Base-by-base conservation (phyloP, 2,329 filamentous ascomycete species). In the Emergomyces africanus region DNA sequence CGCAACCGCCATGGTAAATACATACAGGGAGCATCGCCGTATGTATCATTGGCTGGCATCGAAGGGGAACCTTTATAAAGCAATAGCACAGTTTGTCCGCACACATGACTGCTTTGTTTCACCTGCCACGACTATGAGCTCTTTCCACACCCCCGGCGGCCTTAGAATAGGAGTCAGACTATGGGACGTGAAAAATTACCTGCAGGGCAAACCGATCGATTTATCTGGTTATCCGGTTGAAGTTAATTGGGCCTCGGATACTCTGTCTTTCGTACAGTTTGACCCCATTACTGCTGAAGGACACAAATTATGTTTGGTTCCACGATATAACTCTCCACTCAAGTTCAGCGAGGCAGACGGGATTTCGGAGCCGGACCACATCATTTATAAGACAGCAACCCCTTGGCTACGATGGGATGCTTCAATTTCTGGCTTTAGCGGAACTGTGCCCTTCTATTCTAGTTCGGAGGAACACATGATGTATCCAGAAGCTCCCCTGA, bases 361-460 rank as follows among this genome's bases (percentile, higher is more conserved):
- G 18, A 23, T 12, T 18, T 41, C 20, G 20, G 35, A 41, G 14
- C 46, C 20, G 3, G 25, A 5, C 1, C 48, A 39, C 15, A 58
- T 58, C 14, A 3, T 28, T 25, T 58, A 49, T 28, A 41, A 30
- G 25, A 61, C 62, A 30, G 23, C 59, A 23, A 37, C 63, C 39
- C 15, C n/a, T 28, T 68, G 65, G 66, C 61, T 68, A 56, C 37
- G 30, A n/a, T 68, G 65, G 65, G 59, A 66, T 48, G 9, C 56
- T n/a, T 39, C 51, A 3, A 44, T 48, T 18, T 33, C 49, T 1
- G 51, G 59, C 15, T 68, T 68, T 46, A 57, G 23, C 53, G 67
- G 66, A 39, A 58, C 62, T 20, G 61, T 68, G n/a, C 66, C 66
- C 37, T 61, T 61, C 41, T 63, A 56, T 49, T 65, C 64, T 44